Conservation (phyloP, 306 rosid species). For the Citrullus amarus region DNA sequence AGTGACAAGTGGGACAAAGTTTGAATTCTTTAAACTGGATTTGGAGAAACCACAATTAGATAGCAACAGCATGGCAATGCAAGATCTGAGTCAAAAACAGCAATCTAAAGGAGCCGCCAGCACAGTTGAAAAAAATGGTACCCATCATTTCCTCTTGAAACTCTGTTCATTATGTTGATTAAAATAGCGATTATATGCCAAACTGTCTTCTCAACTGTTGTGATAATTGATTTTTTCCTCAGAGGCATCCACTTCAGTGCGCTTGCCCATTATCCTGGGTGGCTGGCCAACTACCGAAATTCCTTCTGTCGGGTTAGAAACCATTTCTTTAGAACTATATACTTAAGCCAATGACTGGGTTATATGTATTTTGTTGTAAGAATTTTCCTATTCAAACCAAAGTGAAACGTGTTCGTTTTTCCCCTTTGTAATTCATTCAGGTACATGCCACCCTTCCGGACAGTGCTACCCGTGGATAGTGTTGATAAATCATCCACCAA, state of each 20-base stretch:
- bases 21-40: conserved; percentile 21
- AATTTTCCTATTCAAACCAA: neutral
- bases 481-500: conserved; percentile 11
- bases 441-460: conserved; percentile 21
- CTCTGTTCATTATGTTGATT: neutral
- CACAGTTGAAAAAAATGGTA: conserved; percentile 36
- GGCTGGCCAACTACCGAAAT: conserved; percentile 24
- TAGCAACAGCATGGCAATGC: conserved; percentile 12
- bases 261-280: conserved; percentile 25
- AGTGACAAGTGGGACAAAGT: conserved; percentile 16
- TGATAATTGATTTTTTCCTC: conserved; percentile 5
- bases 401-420: neutral
- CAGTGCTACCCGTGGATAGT: conserved; percentile 1
- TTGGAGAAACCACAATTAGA: conserved; percentile 26
- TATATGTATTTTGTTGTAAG: neutral
- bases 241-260: conserved; percentile 26
- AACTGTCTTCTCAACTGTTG: neutral
- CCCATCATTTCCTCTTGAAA: conserved; percentile 8
- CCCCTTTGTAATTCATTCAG: conserved; percentile 15
- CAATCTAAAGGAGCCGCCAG: conserved; percentile 16
- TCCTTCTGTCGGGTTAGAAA: conserved; percentile 36
- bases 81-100: conserved; percentile 21
- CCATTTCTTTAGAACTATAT: neutral
- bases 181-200: neutral
- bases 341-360: neutral